Conservation (phyloP, 202 grass and related monocot species). For the Zoysia matrella region DNA sequence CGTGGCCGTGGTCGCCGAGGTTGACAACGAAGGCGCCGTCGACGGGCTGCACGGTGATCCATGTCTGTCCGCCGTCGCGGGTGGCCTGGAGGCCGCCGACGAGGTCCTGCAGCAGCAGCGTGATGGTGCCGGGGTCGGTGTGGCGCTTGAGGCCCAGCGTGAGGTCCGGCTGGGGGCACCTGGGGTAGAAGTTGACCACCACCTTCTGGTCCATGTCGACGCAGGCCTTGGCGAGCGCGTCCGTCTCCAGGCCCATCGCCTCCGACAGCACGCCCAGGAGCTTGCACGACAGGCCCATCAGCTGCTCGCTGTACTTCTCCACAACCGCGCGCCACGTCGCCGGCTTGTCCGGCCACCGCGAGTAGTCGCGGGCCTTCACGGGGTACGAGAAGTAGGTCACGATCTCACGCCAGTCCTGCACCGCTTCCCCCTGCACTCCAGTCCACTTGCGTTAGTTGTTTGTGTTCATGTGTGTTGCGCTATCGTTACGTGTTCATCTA, state of each 20-base stretch:
- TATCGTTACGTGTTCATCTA: not conserved
- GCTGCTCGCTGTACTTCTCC: constrained; percentile 75
- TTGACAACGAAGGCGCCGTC: constrained; percentile 80
- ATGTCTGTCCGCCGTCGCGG: constrained; percentile 74
- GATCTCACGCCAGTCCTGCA: constrained; percentile 91
- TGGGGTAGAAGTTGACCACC: constrained; percentile 94
- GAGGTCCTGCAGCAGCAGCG: constrained; percentile 89
- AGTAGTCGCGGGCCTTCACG: constrained; percentile 64
- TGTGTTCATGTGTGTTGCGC: not conserved
- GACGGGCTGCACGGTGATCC: constrained; percentile 86
- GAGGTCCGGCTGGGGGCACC: constrained; percentile 84
- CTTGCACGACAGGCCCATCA: constrained; percentile 71
- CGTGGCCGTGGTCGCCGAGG: constrained; percentile 90
- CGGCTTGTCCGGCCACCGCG: constrained; percentile 87
- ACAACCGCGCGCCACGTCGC: constrained; percentile 68
- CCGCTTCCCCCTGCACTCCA: constrained; percentile 64
- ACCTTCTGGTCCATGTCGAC: constrained; percentile 96
- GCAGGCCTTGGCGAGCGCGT: constrained; percentile 64
- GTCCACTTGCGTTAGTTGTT: not conserved
- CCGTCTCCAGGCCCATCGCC: constrained; percentile 70
- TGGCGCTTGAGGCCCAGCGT: constrained; percentile 89
- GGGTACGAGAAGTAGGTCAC: constrained; percentile 96
- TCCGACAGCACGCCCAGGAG: constrained; percentile 83
- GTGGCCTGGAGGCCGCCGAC: constrained; percentile 97
- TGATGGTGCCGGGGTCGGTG: constrained; percentile 92